Conservation (phyloP, 352 stramenopile genomes). For the Peronospora belbahrii region DNA sequence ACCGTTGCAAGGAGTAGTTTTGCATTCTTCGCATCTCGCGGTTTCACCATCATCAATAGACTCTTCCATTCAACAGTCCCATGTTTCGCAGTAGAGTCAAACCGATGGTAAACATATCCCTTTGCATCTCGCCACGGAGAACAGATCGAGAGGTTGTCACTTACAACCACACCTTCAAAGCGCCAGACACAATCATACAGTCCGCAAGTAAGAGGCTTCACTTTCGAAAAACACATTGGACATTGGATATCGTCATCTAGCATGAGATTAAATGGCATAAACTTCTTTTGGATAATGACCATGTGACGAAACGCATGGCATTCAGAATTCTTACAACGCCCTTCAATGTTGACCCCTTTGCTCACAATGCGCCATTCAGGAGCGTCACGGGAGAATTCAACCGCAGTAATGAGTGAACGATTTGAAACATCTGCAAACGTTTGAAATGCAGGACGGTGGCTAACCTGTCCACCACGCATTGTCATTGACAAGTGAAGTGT, state of each 20-base stretch:
- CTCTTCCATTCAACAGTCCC: constrained; percentile 10
- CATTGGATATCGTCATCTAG: constrained; percentile 10
- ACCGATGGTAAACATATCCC: constrained; percentile 16
- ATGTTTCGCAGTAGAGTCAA: background rate
- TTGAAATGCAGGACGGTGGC: background rate
- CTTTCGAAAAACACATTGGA: constrained; percentile 1
- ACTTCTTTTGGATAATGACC: constrained; percentile 12
- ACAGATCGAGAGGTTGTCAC: constrained; percentile 1
- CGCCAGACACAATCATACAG: constrained; percentile 32
- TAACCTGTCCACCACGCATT: background rate
- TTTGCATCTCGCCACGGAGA: constrained; percentile 19
- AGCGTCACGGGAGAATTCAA: constrained; percentile 4
- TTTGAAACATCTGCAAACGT: constrained; percentile 26
- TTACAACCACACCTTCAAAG: constrained; percentile 18
- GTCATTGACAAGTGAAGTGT: background rate
- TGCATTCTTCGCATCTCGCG: background rate
- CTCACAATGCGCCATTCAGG: constrained; percentile 3
- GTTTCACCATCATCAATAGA: constrained; percentile 12
- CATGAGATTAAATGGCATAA: constrained; percentile 20
- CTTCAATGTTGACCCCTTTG: constrained; percentile 30
- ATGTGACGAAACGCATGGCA: constrained; percentile 15
- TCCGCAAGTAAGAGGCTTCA: constrained; percentile 23
- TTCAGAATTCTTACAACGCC: constrained; percentile 4
- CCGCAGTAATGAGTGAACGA: constrained; percentile 4
- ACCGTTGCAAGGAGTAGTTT: background rate